Evolutionary conservation across 148 eudicot genomes (phyloP).

Genomic region (Amaranthus cruentus): DNA sequence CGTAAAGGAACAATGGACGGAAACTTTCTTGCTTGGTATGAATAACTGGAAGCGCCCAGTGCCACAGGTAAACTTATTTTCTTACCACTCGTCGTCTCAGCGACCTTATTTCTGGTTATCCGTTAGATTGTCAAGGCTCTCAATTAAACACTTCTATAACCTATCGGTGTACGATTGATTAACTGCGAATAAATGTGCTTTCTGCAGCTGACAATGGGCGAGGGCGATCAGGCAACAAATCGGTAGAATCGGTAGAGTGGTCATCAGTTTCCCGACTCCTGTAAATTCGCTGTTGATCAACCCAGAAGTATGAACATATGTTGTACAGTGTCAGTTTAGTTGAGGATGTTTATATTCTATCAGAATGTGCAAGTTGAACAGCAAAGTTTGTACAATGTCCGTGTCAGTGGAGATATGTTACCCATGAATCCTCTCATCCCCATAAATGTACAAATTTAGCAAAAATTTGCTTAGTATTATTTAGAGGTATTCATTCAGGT

Average conservation of each 20-base stretch:
- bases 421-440: no score
- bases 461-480: no score
- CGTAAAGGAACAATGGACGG: conserved; percentile 32
- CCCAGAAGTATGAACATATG: conserved; percentile 13
- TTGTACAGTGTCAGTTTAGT: conserved; percentile 18
- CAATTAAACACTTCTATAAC: background rate
- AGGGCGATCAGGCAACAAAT: conserved; percentile 11
- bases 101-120: background rate
- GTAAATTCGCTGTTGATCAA: conserved; percentile 7
- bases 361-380: background rate
- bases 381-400: no score
- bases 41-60: conserved; percentile 25
- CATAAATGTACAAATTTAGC: no score
- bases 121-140: background rate
- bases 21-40: conserved; percentile 35
- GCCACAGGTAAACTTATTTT: conserved; percentile 29
- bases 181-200: background rate
- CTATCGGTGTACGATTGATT: background rate
- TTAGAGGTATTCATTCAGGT: no score
- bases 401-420: no score
- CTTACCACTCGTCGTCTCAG: background rate
- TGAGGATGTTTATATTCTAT: conserved; percentile 3
- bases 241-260: conserved; percentile 9
- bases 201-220: conserved; percentile 26
- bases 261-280: conserved; percentile 9